A percentile compares a stretch with the other conserved stretches of the same genome.
These are phyloP conservation scores for Yamadazyma akitaensis DNA, from an alignment of 805 yeast species.

Conservation along the genomic window DNA sequence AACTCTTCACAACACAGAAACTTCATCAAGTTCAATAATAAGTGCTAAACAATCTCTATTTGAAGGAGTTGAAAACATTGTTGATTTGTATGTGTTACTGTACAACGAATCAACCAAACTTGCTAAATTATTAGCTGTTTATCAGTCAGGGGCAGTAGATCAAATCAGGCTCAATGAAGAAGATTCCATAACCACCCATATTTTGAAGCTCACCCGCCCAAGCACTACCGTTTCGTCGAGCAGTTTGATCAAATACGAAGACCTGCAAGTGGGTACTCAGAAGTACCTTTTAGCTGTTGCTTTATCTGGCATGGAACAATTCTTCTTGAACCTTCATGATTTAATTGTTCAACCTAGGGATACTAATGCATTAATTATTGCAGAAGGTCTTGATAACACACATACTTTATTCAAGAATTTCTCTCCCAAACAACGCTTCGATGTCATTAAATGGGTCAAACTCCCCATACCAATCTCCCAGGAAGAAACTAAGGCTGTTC, in stretches of 20 bases:
- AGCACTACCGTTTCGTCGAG: background rate
- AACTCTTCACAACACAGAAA: conserved; percentile 4
- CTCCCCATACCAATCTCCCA: background rate
- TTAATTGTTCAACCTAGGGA: background rate
- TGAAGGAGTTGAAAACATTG: conserved; percentile 6
- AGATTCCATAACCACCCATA: conserved; percentile 8
- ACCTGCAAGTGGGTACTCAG: conserved; percentile 2
- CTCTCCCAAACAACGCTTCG: background rate
- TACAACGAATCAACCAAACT: background rate
- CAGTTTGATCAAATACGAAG: background rate
- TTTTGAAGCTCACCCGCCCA: background rate
- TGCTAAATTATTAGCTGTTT: conserved; percentile 8
- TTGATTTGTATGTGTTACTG: conserved; percentile 9
- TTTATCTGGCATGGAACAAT: background rate
- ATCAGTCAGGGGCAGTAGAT: conserved; percentile 12
- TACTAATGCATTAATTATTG: background rate
- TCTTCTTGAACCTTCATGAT: background rate
- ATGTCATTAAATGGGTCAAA: background rate
- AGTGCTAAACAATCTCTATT: conserved; percentile 1
- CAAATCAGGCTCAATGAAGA: conserved; percentile 12
- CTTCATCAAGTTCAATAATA: background rate
- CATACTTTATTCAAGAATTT: background rate
- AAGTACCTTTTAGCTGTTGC: conserved; percentile 19
- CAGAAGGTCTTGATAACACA: background rate
- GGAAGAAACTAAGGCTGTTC: background rate